These are phyloP conservation scores for Galeopsis tetrahit DNA, from an alignment of 257 asterid species.

Conservation along the genomic window DNA sequence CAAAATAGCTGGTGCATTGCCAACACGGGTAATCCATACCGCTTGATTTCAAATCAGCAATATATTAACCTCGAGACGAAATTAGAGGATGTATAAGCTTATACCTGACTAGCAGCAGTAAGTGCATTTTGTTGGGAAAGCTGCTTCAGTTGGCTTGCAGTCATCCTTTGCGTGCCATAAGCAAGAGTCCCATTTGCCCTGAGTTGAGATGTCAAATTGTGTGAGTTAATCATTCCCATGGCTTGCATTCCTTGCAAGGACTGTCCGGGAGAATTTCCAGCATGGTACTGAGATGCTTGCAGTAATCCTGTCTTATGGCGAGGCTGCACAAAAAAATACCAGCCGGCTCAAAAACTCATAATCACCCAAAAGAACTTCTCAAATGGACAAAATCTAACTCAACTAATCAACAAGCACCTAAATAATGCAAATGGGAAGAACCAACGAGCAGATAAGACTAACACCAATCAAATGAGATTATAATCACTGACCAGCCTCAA, in stretches of 20 bases:
- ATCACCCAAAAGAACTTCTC: constrained; percentile 18
- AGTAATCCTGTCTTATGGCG: constrained; percentile 76
- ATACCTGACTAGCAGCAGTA: constrained; percentile 69
- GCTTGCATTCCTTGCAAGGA: constrained; percentile 79
- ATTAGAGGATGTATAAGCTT: constrained; percentile 17
- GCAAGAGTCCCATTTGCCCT: constrained; percentile 68
- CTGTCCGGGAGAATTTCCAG: constrained; percentile 81
- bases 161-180: constrained; percentile 66
- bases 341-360: constrained; percentile 36
- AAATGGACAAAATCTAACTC: constrained; percentile 12
- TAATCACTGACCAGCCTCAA: constrained; percentile 22
- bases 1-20: constrained; percentile 21
- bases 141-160: constrained; percentile 64
- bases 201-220: constrained; percentile 70
- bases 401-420: constrained; percentile 4
- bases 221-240: constrained; percentile 74
- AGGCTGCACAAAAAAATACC: constrained; percentile 62
- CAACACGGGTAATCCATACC: constrained; percentile 3
- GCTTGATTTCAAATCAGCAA: constrained; percentile 29
- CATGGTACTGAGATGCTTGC: constrained; percentile 83
- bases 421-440: not conserved
- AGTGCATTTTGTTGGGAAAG: constrained; percentile 77
- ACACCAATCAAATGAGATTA: constrained; percentile 14
- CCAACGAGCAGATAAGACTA: constrained; percentile 13
- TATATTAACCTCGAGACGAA: constrained; percentile 5